Evolutionary conservation across 345 rosid genomes (phyloP).

Genomic region (Sisymbrium altissimum): DNA sequence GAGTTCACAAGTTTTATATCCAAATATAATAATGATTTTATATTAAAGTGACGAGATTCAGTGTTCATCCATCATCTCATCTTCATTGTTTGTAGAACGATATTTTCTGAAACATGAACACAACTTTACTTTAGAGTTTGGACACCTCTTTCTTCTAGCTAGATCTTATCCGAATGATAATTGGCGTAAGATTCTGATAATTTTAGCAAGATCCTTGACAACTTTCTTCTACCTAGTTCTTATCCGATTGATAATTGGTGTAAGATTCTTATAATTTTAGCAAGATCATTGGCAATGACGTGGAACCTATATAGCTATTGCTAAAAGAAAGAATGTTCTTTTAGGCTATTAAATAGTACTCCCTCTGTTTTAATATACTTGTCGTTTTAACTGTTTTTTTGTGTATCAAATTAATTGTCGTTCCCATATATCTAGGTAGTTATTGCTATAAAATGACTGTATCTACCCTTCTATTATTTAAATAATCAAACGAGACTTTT

Average conservation of each 20-base stretch:
- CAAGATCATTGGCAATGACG: background rate
- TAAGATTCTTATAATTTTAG: constrained; percentile 9
- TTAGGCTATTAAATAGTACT: too few relatives aligned
- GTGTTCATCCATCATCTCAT: background rate
- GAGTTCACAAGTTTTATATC: background rate
- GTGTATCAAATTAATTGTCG: too few relatives aligned
- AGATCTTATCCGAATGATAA: constrained; percentile 22
- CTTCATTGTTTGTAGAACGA: background rate
- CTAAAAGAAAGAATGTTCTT: constrained; percentile 12
- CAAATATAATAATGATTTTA: background rate
- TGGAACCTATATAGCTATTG: constrained; percentile 9
- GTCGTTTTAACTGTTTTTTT: too few relatives aligned
- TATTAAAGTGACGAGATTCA: background rate
- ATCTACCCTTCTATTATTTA: too few relatives aligned
- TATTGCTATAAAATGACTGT: too few relatives aligned
- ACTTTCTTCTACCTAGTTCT: constrained; percentile 15
- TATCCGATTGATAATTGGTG: constrained; percentile 26
- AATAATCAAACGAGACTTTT: too few relatives aligned
- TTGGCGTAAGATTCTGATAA: constrained; percentile 16
- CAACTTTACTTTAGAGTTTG: background rate
- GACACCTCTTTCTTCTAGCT: constrained; percentile 8
- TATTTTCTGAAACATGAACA: background rate
- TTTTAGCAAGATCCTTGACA: constrained; percentile 8
- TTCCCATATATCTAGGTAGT: too few relatives aligned
- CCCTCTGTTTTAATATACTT: too few relatives aligned